Conservation (phyloP, 2,329 filamentous ascomycete species). For the Colletotrichum sp. region DNA sequence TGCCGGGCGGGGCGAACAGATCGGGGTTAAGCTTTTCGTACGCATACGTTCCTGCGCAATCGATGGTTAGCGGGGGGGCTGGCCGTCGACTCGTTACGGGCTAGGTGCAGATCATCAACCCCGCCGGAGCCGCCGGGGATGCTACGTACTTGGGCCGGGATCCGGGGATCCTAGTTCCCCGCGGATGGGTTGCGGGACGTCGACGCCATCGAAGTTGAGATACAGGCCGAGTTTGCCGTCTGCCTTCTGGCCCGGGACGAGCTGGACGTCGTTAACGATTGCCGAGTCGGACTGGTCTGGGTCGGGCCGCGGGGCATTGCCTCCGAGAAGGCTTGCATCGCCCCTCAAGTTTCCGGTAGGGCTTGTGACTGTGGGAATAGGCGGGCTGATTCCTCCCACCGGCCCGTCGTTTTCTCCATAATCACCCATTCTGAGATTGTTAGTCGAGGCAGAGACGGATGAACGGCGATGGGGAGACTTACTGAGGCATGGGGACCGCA, state of each 20-base stretch:
- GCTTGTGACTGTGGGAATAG: conserved; percentile 40
- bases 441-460: not conserved
- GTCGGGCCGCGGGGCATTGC: conserved; percentile 40
- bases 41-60: conserved; percentile 27
- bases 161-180: conserved; percentile 55
- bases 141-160: conserved; percentile 52
- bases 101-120: not conserved
- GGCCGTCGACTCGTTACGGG: not conserved
- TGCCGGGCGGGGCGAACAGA: conserved; percentile 56
- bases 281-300: conserved; percentile 39
- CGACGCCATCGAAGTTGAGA: conserved; percentile 57
- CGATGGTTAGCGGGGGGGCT: not conserved
- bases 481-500: conserved; percentile 10
- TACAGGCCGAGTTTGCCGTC: conserved; percentile 54
- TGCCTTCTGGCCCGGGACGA: conserved; percentile 56
- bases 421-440: conserved; percentile 34
- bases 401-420: conserved; percentile 48
- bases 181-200: conserved; percentile 61
- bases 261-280: conserved; percentile 39
- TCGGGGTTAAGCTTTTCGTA: conserved; percentile 62
- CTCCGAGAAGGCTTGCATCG: conserved; percentile 42
- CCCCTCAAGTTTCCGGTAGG: conserved; percentile 46
- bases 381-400: conserved; percentile 44
- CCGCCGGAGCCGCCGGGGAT: not conserved
- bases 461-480: not conserved